Evolutionary conservation across 805 yeast species (phyloP).

Genomic region (Candida sphagnicola): DNA sequence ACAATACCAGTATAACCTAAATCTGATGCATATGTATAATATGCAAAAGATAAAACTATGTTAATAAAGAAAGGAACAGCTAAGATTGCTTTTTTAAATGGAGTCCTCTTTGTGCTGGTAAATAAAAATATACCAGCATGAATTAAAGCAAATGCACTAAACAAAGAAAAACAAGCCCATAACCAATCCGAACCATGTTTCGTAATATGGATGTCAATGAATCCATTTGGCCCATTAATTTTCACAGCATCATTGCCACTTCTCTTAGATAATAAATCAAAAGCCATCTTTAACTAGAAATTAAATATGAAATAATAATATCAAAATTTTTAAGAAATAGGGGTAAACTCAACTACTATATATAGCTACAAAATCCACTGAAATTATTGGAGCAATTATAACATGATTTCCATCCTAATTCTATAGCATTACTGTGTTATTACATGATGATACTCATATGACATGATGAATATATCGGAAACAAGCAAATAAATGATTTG

Average conservation of each 20-base stretch:
- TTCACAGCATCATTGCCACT: conserved; percentile 36
- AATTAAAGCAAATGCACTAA: conserved; percentile 34
- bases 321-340: no score
- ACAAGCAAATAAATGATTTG: no score
- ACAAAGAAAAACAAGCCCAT: conserved; percentile 57
- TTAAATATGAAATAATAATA: no score
- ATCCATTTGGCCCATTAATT: conserved; percentile 37
- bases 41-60: conserved; percentile 43
- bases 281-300: no score
- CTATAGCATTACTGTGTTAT: neutral
- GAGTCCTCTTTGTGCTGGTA: conserved; percentile 17
- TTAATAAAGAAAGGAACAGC: conserved; percentile 41
- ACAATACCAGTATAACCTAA: conserved; percentile 50
- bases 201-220: conserved; percentile 50
- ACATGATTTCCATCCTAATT: no score
- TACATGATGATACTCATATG: neutral
- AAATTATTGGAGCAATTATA: no score
- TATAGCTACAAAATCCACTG: neutral
- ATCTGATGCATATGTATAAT: conserved; percentile 55
- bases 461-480: no score
- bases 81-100: conserved; percentile 31
- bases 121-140: conserved; percentile 19
- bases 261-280: neutral
- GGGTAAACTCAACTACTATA: neutral
- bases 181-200: conserved; percentile 63